A percentile compares a stretch with the other conserved stretches of the same genome.
Evolutionary conservation across 768 basidiomycete genomes (phyloP).

Genomic region (Suillus bovinus): DNA sequence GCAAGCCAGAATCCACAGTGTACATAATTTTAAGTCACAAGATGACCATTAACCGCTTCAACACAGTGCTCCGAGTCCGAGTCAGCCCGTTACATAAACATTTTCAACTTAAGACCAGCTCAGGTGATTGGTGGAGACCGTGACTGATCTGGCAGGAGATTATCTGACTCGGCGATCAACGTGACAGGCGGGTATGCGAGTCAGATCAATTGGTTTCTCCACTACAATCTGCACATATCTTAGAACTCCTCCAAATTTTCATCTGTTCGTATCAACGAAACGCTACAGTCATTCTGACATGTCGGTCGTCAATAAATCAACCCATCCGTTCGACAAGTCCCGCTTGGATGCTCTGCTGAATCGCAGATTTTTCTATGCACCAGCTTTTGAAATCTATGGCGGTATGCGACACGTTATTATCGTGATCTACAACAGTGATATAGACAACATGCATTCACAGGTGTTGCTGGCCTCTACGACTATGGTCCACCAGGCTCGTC

Average conservation of each 20-base stretch:
- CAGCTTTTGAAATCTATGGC: constrained; percentile 98
- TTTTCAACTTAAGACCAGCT: neutral
- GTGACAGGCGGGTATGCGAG: constrained; percentile 21
- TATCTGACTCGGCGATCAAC: constrained; percentile 13
- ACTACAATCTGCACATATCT: neutral
- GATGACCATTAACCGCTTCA: neutral
- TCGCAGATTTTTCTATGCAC: constrained; percentile 95
- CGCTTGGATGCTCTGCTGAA: constrained; percentile 84
- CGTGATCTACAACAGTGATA: neutral
- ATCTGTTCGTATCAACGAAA: neutral
- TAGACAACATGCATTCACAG: constrained; percentile 38
- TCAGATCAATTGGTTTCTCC: constrained; percentile 24
- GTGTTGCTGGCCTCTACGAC: constrained; percentile 96
- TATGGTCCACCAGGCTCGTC: constrained; percentile 96
- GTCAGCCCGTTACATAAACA: neutral
- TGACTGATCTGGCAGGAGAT: constrained; percentile 12
- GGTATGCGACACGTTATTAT: constrained; percentile 50
- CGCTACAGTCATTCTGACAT: constrained; percentile 25
- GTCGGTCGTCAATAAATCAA: constrained; percentile 70
- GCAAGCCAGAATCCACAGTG: neutral
- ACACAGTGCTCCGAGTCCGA: neutral
- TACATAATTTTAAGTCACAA: neutral
- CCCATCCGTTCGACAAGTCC: constrained; percentile 84
- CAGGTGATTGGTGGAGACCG: constrained; percentile 1
- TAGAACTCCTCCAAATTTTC: neutral